Percentiles rank a stretch among this genome's conserved stretches.
phyloP scores from a whole-genome alignment of 257 asterid genomes.

The Solanum bukasovii region DNA sequence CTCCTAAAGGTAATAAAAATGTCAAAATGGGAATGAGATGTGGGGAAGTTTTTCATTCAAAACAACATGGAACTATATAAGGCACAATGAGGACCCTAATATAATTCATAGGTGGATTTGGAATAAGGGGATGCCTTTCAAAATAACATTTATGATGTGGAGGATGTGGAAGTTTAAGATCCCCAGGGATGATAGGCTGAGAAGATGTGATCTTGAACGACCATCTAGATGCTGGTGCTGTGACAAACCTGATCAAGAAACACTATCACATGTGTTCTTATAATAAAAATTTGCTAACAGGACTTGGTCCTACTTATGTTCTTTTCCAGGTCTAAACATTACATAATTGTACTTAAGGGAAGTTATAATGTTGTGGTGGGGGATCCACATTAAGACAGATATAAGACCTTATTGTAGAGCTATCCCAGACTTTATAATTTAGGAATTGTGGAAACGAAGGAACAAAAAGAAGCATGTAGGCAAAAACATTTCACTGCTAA shows the following conservation, averaged over 20 bases:
- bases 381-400: fast-evolving
- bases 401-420: not conserved
- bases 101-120: not conserved
- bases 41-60: not conserved
- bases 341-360: not conserved
- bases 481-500: fast-evolving
- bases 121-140: not conserved
- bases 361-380: not conserved
- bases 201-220: not conserved
- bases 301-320: not conserved
- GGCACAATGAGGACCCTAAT: not conserved
- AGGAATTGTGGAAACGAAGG: not conserved
- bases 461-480: not conserved
- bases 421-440: not conserved
- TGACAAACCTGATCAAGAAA: not conserved
- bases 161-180: not conserved
- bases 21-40: too few species aligned
- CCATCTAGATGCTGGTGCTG: not conserved
- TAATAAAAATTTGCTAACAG: not conserved
- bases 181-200: not conserved
- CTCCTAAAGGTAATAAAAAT: too few species aligned
- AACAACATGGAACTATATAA: not conserved
- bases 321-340: not conserved
- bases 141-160: not conserved
- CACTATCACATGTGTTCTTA: not conserved